Evolutionary conservation across 2,329 filamentous ascomycete genomes (phyloP), one percentile per base, ranked within the genome.

Genomic region (Pseudocercospora fuligena): DNA sequence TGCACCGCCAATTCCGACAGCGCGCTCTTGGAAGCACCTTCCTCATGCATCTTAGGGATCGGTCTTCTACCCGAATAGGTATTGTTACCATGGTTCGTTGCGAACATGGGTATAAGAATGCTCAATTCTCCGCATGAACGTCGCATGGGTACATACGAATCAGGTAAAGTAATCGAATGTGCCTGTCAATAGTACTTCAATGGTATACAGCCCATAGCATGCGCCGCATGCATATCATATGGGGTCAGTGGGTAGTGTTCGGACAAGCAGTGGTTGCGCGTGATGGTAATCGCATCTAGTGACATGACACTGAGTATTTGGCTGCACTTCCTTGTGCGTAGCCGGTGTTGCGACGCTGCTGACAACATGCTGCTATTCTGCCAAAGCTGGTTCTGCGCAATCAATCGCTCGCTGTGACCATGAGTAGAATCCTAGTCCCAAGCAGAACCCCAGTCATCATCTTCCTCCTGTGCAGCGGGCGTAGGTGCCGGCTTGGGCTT

Each of bases 401-500:
- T 8, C 16, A 43, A 8, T n/a, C 4, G 40, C 40, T 43, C 5
- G n/a, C 40, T n/a, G 40, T 19, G 6, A 43, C 40, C 40, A 8
- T n/a, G 40, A 33, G 61, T 27, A 29, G 21, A 36, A n/a, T 49
- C 31, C 63, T 59, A 77, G 40, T 74, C 74, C 78, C 78, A 79
- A 40, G 77, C 78, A 71, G 77, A 76, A 21, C 78, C 77, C 77
- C 78, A 83, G 46, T 80, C 81, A 31, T 81, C 79, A 6, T 76
- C 75, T 46, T 82, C 80, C 12, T 77, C 75, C 60, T 58, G 56
- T 9, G 75, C 74, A 60, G 73, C 74, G 16, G 65, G 73, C 61
- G 73, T 73, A n/a, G 65, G 73, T 25, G 75, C 75, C 11, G 73
- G 47, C 57, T 72, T 70, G 11, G 46, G 53, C 31, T 40, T 60